These are phyloP conservation scores for Parachaetomium inaequale DNA, from an alignment of 495 filamentous ascomycete genomes.

Conservation along the genomic window DNA sequence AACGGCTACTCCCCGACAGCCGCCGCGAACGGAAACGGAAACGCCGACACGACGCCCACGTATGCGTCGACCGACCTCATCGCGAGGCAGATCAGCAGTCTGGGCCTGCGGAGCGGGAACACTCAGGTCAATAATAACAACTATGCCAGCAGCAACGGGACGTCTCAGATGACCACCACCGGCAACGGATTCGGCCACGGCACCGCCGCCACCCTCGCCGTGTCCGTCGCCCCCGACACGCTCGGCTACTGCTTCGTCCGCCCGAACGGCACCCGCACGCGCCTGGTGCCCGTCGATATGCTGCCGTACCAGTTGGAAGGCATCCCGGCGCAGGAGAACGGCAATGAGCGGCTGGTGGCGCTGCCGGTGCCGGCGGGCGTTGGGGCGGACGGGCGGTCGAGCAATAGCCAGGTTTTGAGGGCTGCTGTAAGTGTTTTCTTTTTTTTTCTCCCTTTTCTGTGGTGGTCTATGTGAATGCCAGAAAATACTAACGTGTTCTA, in stretches of 20 bases:
- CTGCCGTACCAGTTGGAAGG: conserved; percentile 44
- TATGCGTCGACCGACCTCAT: background rate
- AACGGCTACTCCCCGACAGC: background rate
- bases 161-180: background rate
- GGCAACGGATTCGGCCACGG: background rate
- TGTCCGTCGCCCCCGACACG: conserved; percentile 11
- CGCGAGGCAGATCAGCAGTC: background rate
- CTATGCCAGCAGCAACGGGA: background rate
- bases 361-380: conserved; percentile 38
- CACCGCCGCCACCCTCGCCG: background rate
- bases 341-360: conserved; percentile 38
- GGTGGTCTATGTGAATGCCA: background rate
- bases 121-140: background rate
- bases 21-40: background rate
- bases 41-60: background rate
- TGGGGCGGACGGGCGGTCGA: conserved; percentile 36
- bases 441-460: background rate
- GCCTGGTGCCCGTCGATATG: conserved; percentile 64
- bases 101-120: background rate
- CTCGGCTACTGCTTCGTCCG: conserved; percentile 53
- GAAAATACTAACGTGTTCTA: background rate
- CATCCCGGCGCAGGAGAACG: conserved; percentile 31
- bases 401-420: conserved; percentile 30
- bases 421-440: conserved; percentile 17
- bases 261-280: conserved; percentile 55